Conservation (phyloP, 2,329 filamentous ascomycete genomes). For the Parastagonospora avenae region DNA sequence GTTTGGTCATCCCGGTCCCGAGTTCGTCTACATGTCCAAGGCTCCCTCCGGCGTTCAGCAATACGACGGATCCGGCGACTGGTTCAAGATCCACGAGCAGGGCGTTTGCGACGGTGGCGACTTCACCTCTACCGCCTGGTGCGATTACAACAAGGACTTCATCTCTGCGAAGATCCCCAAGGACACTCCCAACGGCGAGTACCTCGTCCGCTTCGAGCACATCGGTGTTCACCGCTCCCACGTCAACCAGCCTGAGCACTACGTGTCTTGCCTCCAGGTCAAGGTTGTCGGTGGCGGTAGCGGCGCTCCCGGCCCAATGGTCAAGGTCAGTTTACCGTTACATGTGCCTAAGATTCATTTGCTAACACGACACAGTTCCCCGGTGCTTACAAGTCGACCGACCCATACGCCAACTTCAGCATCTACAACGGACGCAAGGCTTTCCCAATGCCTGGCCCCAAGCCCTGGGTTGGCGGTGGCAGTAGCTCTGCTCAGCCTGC, state of each 20-base stretch:
- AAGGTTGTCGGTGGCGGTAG: constrained; percentile 44
- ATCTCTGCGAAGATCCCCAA: constrained; percentile 42
- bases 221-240: constrained; percentile 49
- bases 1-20: constrained; percentile 27
- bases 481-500: constrained; percentile 8
- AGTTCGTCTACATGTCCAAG: constrained; percentile 32
- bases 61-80: constrained; percentile 31
- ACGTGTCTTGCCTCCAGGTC: constrained; percentile 49
- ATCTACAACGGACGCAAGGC: constrained; percentile 25
- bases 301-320: constrained; percentile 33
- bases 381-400: constrained; percentile 43
- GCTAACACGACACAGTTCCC: constrained; percentile 31
- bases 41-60: constrained; percentile 19
- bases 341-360: too few relatives aligned
- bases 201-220: constrained; percentile 52
- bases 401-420: constrained; percentile 26
- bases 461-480: constrained; percentile 19
- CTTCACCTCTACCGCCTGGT: constrained; percentile 18
- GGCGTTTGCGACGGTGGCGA: constrained; percentile 16
- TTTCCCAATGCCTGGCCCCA: constrained; percentile 23
- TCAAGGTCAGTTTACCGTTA: constrained; percentile 14
- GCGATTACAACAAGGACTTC: constrained; percentile 22
- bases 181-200: constrained; percentile 47
- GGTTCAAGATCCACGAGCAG: constrained; percentile 34
- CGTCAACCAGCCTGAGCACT: constrained; percentile 46